These are phyloP conservation scores for Sordariomycetes sp. DNA, from an alignment of 2,329 filamentous ascomycete species.

Conservation along the genomic window DNA sequence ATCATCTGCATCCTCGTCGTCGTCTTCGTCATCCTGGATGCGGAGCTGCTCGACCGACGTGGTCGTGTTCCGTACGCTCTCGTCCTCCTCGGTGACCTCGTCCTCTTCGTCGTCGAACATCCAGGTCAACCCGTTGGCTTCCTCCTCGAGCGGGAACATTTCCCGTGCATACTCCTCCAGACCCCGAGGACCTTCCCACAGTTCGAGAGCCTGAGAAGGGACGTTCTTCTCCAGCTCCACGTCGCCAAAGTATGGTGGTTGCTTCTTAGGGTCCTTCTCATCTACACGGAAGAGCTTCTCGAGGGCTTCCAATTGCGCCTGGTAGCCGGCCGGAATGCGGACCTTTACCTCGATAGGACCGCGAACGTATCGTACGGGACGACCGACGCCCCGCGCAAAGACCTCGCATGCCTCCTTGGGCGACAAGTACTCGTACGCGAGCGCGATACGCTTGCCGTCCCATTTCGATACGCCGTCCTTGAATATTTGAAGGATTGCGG, in stretches of 20 bases:
- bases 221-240: conserved; percentile 49
- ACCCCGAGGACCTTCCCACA: conserved; percentile 88
- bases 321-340: conserved; percentile 78
- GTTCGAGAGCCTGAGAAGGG: conserved; percentile 64
- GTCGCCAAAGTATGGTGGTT: conserved; percentile 57
- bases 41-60: conserved; percentile 27
- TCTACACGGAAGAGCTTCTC: conserved; percentile 49
- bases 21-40: conserved; percentile 30
- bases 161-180: conserved; percentile 93
- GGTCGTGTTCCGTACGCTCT: conserved; percentile 18
- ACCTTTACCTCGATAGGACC: conserved; percentile 78
- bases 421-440: conserved; percentile 84
- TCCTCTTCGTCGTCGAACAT: conserved; percentile 60
- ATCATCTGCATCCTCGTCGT: conserved; percentile 40
- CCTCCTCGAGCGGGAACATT: conserved; percentile 89
- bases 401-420: conserved; percentile 73
- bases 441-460: conserved; percentile 68
- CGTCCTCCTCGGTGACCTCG: conserved; percentile 24
- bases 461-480: conserved; percentile 86
- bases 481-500: conserved; percentile 85
- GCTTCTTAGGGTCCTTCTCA: conserved; percentile 41
- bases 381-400: conserved; percentile 70
- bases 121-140: conserved; percentile 89
- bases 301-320: conserved; percentile 69
- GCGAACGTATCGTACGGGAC: conserved; percentile 69